These are phyloP conservation scores for Glycyrrhiza uralensis DNA, from an alignment of 306 rosid genomes.

Conservation along the genomic window DNA sequence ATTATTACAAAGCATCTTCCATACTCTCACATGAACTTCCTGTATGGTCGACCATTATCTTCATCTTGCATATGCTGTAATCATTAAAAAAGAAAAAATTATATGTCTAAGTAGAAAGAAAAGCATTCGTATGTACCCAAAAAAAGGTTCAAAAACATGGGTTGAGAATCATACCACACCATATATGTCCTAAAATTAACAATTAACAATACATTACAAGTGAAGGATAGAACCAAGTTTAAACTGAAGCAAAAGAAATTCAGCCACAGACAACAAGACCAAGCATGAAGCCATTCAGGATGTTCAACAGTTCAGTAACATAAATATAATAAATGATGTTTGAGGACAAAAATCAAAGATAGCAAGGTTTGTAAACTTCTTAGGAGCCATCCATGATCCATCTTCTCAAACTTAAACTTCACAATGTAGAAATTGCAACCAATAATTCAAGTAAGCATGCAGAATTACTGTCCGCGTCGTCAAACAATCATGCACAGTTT, in stretches of 20 bases:
- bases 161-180: background rate
- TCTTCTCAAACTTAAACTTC: background rate
- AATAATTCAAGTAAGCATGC: background rate
- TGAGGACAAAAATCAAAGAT: background rate
- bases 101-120: background rate
- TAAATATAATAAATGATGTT: background rate
- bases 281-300: background rate
- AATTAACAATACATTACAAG: background rate
- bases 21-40: constrained; percentile 63
- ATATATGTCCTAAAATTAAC: background rate
- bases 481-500: background rate
- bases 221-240: background rate
- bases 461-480: background rate
- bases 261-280: background rate
- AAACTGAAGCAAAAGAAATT: background rate
- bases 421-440: background rate
- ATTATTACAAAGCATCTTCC: constrained; percentile 38
- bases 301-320: background rate
- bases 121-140: background rate
- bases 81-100: background rate
- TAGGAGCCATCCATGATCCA: background rate
- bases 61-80: constrained; percentile 95
- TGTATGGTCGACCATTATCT: constrained; percentile 81
- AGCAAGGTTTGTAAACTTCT: background rate
- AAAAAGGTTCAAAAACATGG: background rate